Conservation (phyloP, 208 protist genomes). For the Vickermania ingenoplastis region DNA sequence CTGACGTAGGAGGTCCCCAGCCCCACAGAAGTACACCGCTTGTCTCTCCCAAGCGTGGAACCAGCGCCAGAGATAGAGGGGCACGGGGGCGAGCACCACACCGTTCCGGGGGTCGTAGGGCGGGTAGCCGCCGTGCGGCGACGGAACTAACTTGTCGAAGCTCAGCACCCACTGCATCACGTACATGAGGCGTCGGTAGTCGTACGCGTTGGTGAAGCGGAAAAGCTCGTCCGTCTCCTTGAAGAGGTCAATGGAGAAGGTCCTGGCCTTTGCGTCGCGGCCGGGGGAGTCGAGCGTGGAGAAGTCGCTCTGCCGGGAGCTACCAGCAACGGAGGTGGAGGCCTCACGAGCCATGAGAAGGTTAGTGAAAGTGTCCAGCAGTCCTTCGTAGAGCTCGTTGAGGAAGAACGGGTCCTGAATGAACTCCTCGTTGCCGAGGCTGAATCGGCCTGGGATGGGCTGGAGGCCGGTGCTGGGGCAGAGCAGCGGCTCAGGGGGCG, state of each 20-base stretch:
- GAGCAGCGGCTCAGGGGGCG: conserved; percentile 34
- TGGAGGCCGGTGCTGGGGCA: conserved; percentile 22
- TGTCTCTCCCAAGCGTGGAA: conserved; percentile 39
- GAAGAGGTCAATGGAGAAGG: too few relatives aligned
- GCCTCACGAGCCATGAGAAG: neutral
- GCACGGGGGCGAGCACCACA: conserved; percentile 35
- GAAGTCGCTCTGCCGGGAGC: too few relatives aligned
- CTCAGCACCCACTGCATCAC: conserved; percentile 4
- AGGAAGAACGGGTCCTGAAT: conserved; percentile 8
- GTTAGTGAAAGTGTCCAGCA: neutral
- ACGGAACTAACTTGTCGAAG: conserved; percentile 3
- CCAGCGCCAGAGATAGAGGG: conserved; percentile 29
- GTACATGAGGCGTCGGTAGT: neutral
- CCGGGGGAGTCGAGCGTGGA: neutral
- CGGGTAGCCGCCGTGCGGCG: conserved; percentile 33
- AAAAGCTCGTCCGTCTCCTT: neutral
- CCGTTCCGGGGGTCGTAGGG: conserved; percentile 56
- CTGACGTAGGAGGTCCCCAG: neutral
- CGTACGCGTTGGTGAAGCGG: neutral
- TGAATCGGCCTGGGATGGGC: neutral
- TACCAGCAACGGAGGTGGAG: neutral
- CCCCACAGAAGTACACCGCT: conserved; percentile 23
- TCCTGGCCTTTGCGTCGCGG: neutral
- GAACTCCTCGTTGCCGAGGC: conserved; percentile 26
- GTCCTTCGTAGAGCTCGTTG: neutral